These are phyloP conservation scores for Pholiota microspora DNA, from an alignment of 768 basidiomycete genomes.

Conservation along the genomic window DNA sequence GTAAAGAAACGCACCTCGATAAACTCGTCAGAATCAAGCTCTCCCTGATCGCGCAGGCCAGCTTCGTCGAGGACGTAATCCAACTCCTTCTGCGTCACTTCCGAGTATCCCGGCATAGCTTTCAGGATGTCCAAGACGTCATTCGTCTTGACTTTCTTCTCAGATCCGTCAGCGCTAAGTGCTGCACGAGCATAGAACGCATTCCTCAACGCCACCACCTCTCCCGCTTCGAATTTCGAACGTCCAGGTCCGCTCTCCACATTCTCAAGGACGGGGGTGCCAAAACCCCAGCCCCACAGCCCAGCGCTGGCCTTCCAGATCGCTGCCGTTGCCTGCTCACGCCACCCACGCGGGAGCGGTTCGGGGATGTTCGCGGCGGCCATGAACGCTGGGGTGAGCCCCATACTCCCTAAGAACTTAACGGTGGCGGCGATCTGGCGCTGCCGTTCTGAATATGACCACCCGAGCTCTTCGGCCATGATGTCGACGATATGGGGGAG, in stretches of 20 bases:
- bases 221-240: constrained; percentile 43
- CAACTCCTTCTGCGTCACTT: constrained; percentile 58
- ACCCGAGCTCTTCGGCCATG: constrained; percentile 83
- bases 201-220: constrained; percentile 36
- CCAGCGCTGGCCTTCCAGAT: constrained; percentile 36
- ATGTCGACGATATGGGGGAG: constrained; percentile 89
- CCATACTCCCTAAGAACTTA: constrained; percentile 82
- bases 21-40: constrained; percentile 82
- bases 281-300: constrained; percentile 29
- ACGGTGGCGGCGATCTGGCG: constrained; percentile 59
- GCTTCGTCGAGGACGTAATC: constrained; percentile 76
- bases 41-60: constrained; percentile 55
- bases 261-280: constrained; percentile 1
- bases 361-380: constrained; percentile 20
- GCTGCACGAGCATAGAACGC: constrained; percentile 36
- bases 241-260: constrained; percentile 30
- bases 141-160: constrained; percentile 36
- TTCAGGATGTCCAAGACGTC: constrained; percentile 42
- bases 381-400: constrained; percentile 57
- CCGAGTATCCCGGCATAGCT: constrained; percentile 57
- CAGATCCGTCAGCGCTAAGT: constrained; percentile 16
- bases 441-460: constrained; percentile 59
- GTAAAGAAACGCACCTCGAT: constrained; percentile 61
- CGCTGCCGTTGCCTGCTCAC: constrained; percentile 24
- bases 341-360: constrained; percentile 23